Conservation (phyloP, 1,284 basidiomycete genomes). For the Ceratobasidium sp. region DNA sequence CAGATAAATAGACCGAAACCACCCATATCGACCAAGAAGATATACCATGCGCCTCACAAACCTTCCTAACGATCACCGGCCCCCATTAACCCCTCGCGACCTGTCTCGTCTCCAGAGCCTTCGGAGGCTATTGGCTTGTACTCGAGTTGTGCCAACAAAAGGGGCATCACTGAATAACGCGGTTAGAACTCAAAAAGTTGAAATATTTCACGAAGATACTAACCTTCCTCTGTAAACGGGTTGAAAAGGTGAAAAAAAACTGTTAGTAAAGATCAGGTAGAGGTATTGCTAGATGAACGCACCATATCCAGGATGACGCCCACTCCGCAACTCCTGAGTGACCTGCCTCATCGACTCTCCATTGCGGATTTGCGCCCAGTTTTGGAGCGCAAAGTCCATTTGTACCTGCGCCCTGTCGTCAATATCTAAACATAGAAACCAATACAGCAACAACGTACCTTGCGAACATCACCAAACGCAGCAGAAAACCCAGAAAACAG, state of each 20-base stretch:
- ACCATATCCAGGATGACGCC: constrained; percentile 83
- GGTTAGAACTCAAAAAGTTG: background rate
- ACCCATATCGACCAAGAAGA: constrained; percentile 1
- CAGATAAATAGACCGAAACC: background rate
- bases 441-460: constrained; percentile 62
- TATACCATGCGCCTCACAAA: background rate
- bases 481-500: constrained; percentile 88
- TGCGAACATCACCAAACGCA: constrained; percentile 85
- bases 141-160: constrained; percentile 75
- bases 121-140: constrained; percentile 63
- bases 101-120: constrained; percentile 41
- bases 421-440: background rate
- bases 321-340: constrained; percentile 84
- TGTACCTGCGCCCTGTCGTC: constrained; percentile 67
- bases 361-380: constrained; percentile 85
- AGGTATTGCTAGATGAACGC: constrained; percentile 46
- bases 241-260: background rate
- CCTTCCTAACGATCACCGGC: constrained; percentile 23
- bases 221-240: constrained; percentile 71
- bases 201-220: constrained; percentile 46
- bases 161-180: constrained; percentile 71
- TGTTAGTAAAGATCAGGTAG: too few species aligned
- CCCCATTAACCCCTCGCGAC: constrained; percentile 13
- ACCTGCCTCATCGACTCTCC: constrained; percentile 86
- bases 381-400: constrained; percentile 80